Percentiles rank a stretch among this genome's conserved stretches.
phyloP scores from a whole-genome alignment of 805 yeast species.

The Tetrapisispora phaffii region DNA sequence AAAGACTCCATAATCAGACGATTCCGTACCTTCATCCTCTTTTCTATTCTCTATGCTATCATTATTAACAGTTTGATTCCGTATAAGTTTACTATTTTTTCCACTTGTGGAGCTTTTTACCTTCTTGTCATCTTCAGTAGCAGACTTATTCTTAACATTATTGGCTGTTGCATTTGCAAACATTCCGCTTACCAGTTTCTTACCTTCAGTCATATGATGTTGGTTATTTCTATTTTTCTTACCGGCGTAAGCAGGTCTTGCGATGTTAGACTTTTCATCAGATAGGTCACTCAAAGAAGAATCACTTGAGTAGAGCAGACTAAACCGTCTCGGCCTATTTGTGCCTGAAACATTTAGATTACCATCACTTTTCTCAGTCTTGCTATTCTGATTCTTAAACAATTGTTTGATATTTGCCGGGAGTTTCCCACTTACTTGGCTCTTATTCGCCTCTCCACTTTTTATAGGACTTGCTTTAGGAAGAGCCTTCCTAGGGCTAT shows the following conservation, averaged over 20 bases:
- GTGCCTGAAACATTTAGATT: neutral
- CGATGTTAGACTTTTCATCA: conserved; percentile 14
- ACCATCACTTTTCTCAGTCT: neutral
- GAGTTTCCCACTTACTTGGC: conserved; percentile 9
- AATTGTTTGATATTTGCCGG: conserved; percentile 1
- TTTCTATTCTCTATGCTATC: conserved; percentile 5
- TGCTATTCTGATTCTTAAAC: neutral
- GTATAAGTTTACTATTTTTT: conserved; percentile 30
- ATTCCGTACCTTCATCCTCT: conserved; percentile 16
- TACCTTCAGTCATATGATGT: conserved; percentile 5
- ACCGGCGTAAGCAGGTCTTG: conserved; percentile 1
- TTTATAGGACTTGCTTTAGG: conserved; percentile 1
- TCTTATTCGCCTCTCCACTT: conserved; percentile 3
- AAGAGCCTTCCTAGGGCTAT: conserved; percentile 19
- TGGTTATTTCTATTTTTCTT: conserved; percentile 23
- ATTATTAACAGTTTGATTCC: conserved; percentile 13
- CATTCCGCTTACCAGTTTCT: neutral
- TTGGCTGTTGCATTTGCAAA: neutral
- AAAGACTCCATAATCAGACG: conserved; percentile 19
- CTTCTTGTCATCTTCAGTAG: conserved; percentile 9
- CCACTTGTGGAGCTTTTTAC: conserved; percentile 17
- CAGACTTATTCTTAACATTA: neutral
- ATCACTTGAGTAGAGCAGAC: conserved; percentile 36
- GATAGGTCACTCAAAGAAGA: conserved; percentile 33
- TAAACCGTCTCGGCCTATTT: conserved; percentile 33